Evolutionary conservation across 1,284 basidiomycete genomes (phyloP).

Genomic region (Xanthoconium separans): DNA sequence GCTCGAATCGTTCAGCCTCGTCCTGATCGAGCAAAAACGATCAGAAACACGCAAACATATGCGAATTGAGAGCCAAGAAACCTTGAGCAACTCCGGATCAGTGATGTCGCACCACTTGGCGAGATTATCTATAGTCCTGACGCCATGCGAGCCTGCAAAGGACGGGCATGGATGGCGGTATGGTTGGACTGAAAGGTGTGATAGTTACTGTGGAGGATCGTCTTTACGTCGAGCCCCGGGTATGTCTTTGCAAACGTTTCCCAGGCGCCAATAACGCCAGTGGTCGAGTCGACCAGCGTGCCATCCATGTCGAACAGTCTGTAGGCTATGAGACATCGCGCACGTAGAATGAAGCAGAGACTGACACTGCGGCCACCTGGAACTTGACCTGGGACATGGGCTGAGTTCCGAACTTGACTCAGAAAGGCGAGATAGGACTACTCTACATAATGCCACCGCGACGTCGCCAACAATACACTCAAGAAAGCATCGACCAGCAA

Average conservation of each 20-base stretch:
- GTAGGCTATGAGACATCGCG: slow-evolving; percentile 7
- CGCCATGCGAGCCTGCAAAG: slow-evolving; percentile 71
- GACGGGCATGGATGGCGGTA: not conserved
- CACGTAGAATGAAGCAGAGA: slow-evolving; percentile 2
- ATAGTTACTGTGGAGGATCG: slow-evolving; percentile 61
- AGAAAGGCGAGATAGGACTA: too few relatives aligned
- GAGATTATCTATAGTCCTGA: slow-evolving; percentile 80
- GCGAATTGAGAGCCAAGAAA: slow-evolving; percentile 27
- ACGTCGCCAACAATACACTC: slow-evolving; percentile 69
- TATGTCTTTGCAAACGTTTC: slow-evolving; percentile 61
- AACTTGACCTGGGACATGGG: slow-evolving; percentile 49
- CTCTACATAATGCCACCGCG: slow-evolving; percentile 62
- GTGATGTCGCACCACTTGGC: slow-evolving; percentile 66
- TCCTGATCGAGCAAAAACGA: slow-evolving; percentile 36
- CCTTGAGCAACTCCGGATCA: slow-evolving; percentile 68
- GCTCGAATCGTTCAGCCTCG: slow-evolving; percentile 67
- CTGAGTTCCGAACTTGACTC: too few relatives aligned
- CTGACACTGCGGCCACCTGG: slow-evolving; percentile 57
- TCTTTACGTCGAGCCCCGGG: slow-evolving; percentile 57
- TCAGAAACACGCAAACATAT: not conserved
- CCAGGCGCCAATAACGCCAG: slow-evolving; percentile 77
- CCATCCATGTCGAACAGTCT: slow-evolving; percentile 82
- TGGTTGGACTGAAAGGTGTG: slow-evolving; percentile 2
- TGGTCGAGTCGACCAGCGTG: slow-evolving; percentile 72
- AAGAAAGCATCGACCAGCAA: slow-evolving; percentile 80